Percentiles rank a stretch among this genome's conserved stretches.
Conservation (phyloP, 1,139 yeast species). For the Sugiyamaella neomexicana region DNA sequence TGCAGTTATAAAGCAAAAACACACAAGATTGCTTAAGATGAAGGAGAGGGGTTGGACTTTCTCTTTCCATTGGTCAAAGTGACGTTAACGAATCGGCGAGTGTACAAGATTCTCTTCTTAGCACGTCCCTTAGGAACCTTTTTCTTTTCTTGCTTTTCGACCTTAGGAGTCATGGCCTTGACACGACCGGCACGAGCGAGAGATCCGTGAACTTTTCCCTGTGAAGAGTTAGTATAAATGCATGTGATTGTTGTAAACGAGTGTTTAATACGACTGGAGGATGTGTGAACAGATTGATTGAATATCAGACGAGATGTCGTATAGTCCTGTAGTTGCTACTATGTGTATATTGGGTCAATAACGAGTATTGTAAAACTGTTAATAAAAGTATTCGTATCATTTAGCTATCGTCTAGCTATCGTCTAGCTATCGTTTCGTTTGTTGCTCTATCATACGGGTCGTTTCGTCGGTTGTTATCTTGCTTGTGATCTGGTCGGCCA, state of each 20-base stretch:
- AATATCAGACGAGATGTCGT: no score
- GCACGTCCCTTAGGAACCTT: constrained; percentile 87
- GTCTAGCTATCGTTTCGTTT: background rate
- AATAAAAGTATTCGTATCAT: no score
- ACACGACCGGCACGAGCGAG: constrained; percentile 99
- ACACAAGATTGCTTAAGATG: constrained; percentile 39
- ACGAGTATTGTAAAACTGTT: no score
- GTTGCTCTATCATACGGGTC: background rate
- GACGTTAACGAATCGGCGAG: constrained; percentile 98
- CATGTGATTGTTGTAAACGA: no score
- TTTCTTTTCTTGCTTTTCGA: constrained; percentile 81
- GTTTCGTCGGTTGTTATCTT: background rate
- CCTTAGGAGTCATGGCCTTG: constrained; percentile 98
- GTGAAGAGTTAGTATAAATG: constrained; percentile 10
- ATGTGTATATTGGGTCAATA: no score
- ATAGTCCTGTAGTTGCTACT: no score
- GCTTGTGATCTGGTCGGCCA: background rate
- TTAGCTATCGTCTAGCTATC: no score
- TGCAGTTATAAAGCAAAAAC: constrained; percentile 14
- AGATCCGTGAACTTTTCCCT: constrained; percentile 99
- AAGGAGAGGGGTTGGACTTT: constrained; percentile 94
- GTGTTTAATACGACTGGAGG: background rate
- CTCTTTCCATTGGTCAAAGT: constrained; percentile 98
- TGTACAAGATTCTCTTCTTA: constrained; percentile 97
- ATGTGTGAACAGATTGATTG: background rate